Evolutionary conservation across 257 asterid species (phyloP), one percentile per base, ranked within the genome.

Genomic region (Primulina huaijiensis): DNA sequence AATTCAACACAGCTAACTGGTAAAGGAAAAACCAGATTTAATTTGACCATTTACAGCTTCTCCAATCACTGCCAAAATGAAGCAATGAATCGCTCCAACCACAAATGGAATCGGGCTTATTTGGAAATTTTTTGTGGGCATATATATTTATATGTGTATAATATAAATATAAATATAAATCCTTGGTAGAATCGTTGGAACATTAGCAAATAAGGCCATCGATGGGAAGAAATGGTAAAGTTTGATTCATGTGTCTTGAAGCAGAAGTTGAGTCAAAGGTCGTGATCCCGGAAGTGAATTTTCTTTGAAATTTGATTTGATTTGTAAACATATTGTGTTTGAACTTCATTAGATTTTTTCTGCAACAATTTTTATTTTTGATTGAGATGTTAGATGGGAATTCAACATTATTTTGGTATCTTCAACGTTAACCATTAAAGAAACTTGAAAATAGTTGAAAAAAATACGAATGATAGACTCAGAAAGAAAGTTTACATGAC

Each of bases 21-120:
- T 7, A n/a, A 8, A 64, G 75, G 37, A 57, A 30, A 64, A 57
- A 53, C 27, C 12, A 53, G 67, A 55, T 69, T 62, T 27, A 23
- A 23, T 23, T 23, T 23, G 25, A 23, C 1, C 25, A 23, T 23
- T 23, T 23, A 23, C 25, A 23, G 30, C 30, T 0, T 27, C 30
- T 27, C 30, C 30, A 23, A 23, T 23, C 25, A 23, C 25, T 23
- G 25, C 25, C 1, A 2, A 27, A 27, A 27, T 27, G 30, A 27
- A 27, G 30, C 30, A 27, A 27, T 27, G 30, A 27, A 1, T 2
- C 30, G 3, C 30, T 27, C 30, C 30, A 27, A 27, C 30, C 30
- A 27, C 3, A 27, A 3, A 27, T 27, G 30, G 30, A 27, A 27
- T 27, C 30, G 30, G 30, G 63, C n/a, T 2, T 43, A 23, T 3